A percentile compares a stretch with the other conserved stretches of the same genome.
Evolutionary conservation across 345 rosid species (phyloP).

Genomic region (Citrus australasica): DNA sequence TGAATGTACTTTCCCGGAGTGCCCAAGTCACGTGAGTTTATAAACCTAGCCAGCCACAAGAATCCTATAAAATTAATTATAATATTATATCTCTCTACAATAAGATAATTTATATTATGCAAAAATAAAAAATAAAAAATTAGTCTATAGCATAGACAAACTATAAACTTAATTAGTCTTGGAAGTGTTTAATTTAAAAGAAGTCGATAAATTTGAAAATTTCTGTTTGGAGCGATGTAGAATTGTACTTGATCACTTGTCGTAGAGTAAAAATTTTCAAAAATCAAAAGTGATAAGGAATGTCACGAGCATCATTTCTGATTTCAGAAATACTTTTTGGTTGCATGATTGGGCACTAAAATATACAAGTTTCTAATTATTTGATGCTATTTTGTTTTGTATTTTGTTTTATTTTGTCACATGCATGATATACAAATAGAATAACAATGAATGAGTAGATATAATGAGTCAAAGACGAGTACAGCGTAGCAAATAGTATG

Average conservation of each 20-base stretch:
- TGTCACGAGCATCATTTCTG: slow-evolving; percentile 54
- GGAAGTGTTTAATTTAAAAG: neutral
- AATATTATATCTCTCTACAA: neutral
- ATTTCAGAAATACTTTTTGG: slow-evolving; percentile 22
- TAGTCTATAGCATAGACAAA: no score
- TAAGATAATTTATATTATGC: neutral
- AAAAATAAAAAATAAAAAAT: neutral
- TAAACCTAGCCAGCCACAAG: slow-evolving; percentile 31
- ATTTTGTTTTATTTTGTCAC: slow-evolving; percentile 29
- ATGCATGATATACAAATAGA: slow-evolving; percentile 19
- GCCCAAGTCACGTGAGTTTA: slow-evolving; percentile 45
- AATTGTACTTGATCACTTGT: neutral
- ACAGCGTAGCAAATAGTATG: slow-evolving; percentile 26
- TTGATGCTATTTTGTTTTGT: slow-evolving; percentile 21
- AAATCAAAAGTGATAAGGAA: slow-evolving; percentile 19
- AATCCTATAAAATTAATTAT: slow-evolving; percentile 15
- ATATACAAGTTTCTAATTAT: slow-evolving; percentile 8
- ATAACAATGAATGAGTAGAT: slow-evolving; percentile 1
- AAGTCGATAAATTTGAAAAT: neutral
- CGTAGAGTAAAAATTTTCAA: slow-evolving; percentile 3
- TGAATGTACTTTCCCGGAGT: slow-evolving; percentile 61
- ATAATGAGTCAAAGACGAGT: neutral
- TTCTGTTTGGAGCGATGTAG: neutral
- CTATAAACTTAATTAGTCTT: no score
- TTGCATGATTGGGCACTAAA: slow-evolving; percentile 25